Evolutionary conservation across 495 filamentous ascomycete genomes (phyloP).

Genomic region (Aspergillus leporis): DNA sequence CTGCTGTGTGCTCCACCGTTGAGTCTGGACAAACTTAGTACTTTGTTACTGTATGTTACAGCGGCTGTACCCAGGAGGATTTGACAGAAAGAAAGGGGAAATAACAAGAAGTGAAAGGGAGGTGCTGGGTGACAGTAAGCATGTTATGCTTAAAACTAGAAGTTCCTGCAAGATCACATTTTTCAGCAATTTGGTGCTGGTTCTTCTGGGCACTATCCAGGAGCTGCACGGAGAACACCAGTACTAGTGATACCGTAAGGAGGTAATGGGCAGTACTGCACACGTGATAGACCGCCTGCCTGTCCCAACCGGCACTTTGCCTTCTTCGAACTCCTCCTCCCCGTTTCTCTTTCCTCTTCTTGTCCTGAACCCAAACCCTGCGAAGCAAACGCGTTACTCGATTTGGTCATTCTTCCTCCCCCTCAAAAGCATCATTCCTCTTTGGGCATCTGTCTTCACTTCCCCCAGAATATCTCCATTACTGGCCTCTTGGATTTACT

Average conservation of each 20-base stretch:
- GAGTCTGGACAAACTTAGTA: slow-evolving; percentile 24
- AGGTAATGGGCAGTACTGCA: slow-evolving; percentile 1
- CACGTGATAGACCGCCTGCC: slow-evolving; percentile 47
- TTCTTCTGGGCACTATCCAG: not conserved
- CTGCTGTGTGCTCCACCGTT: slow-evolving; percentile 14
- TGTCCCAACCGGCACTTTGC: slow-evolving; percentile 39
- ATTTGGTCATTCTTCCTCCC: slow-evolving; percentile 49
- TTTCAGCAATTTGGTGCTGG: not conserved
- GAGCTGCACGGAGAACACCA: not conserved
- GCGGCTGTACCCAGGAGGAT: not conserved
- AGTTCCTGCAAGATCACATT: not conserved
- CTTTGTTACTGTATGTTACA: slow-evolving; percentile 9
- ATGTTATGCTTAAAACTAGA: no score
- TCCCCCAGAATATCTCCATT: slow-evolving; percentile 25
- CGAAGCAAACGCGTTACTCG: slow-evolving; percentile 55
- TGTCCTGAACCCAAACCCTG: slow-evolving; percentile 39
- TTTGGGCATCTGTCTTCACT: slow-evolving; percentile 41
- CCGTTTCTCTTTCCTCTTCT: slow-evolving; percentile 40
- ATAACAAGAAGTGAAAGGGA: not conserved
- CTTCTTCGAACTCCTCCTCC: slow-evolving; percentile 41
- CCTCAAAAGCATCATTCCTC: slow-evolving; percentile 48
- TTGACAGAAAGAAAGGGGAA: not conserved
- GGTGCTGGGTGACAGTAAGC: not conserved
- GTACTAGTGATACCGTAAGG: not conserved
- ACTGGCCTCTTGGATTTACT: slow-evolving; percentile 18